Conservation (phyloP, 306 rosid genomes). For the apple (Malus domestica) region DNA sequence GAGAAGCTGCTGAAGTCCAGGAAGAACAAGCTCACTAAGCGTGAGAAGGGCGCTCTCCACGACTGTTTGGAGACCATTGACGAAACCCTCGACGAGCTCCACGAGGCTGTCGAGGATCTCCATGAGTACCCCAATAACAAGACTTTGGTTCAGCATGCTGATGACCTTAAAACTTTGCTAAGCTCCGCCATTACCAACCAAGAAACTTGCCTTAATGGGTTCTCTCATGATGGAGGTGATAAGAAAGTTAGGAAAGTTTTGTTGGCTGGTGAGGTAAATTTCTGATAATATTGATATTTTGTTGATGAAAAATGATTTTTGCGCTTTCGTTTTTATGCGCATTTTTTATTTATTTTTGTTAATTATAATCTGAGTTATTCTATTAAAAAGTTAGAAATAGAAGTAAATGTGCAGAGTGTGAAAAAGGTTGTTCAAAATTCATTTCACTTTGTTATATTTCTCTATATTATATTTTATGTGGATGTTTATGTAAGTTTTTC, state of each 20-base stretch:
- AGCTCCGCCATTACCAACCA: slow-evolving; percentile 85
- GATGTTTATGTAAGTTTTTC: no score
- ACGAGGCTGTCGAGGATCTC: slow-evolving; percentile 33
- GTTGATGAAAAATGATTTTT: no score
- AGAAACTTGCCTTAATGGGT: slow-evolving; percentile 79
- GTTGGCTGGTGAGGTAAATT: slow-evolving; percentile 26
- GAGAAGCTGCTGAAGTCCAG: slow-evolving; percentile 16
- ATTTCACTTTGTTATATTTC: no score
- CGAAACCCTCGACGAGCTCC: slow-evolving; percentile 59
- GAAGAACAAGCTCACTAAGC: slow-evolving; percentile 23
- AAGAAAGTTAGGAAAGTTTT: slow-evolving; percentile 35
- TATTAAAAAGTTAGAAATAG: no score
- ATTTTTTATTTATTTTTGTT: background rate
- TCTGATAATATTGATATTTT: background rate
- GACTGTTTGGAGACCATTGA: slow-evolving; percentile 67
- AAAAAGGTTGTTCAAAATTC: no score
- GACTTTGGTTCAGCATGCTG: slow-evolving; percentile 43
- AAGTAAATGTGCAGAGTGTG: no score
- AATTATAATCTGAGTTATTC: no score
- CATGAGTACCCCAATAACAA: slow-evolving; percentile 37
- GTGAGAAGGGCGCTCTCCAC: slow-evolving; percentile 54
- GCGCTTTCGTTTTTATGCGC: background rate
- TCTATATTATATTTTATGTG: no score
- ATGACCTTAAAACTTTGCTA: slow-evolving; percentile 60
- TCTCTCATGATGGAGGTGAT: slow-evolving; percentile 55